Evolutionary conservation across 2,329 filamentous ascomycete genomes (phyloP), one percentile per base, ranked within the genome.

Genomic region (Epicoccum sorghinum): DNA sequence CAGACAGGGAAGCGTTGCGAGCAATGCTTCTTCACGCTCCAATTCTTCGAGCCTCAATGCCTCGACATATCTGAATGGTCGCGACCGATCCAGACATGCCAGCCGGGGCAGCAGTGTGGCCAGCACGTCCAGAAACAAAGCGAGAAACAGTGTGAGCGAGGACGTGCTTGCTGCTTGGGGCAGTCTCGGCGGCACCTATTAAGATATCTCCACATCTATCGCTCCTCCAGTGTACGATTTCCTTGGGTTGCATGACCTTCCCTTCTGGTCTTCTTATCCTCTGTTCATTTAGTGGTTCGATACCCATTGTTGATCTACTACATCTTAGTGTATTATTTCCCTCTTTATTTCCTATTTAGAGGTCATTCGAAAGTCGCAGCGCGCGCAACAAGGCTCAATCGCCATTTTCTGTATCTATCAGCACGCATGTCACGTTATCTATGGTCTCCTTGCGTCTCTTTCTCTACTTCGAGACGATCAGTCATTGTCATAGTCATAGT

Each of bases 141-240:
- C 62, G 14, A 52, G 71, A 13, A 72, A 70, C 41, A 79, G 77
- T 53, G 77, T 78, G 4, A 76, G 75, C 37, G 77, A 79, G 29
- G 78, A 80, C 57, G 75, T 80, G 7, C 62, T 80, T 25, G 77
- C 76, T 49, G 78, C 78, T 13, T 80, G 78, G 78, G 75, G 75
- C 9, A 78, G 74, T 51, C 56, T 80, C 23, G 78, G 78, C 7
- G 78, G 78, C 12, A 68, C 69, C 43, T 67, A 67, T 47, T 67
- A 24, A 33, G 25, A 12, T 18, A 9, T 7, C 36, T 6, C 12
- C 36, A 22, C 14, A 7, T 29, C 27, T 29, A 3, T 14, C 29
- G 6, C 18, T 18, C 27, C 2, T 32, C 40, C 14, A 13, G 7
- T 30, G 7, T 10, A 42, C 27, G 40, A 22, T 32, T 27, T 43